Base-by-base conservation (phyloP, 139 green algal species). In the Picochlorum costavermella region DNA sequence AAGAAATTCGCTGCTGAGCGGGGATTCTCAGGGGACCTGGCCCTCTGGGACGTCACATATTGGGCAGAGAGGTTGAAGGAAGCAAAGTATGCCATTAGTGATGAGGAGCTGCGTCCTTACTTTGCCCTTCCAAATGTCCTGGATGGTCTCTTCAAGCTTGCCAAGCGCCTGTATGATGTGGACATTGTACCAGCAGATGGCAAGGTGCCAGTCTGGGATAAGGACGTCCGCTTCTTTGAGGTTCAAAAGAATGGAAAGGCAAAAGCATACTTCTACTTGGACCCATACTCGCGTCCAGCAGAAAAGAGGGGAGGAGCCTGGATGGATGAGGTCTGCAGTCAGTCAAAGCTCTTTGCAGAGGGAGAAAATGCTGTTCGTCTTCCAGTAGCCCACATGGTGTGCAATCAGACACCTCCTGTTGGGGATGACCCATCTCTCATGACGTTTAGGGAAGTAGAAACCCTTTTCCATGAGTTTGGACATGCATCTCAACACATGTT, bases 391-490 rank as follows among this genome's bases (percentile, higher is more conserved):
- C 92, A 97, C 81, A 97, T 98, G 91, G 92, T 98, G 16, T 94
- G 81, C 82, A 93, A 97, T 76, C 87, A 97, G 76, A 88, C 81
- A 26, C 89, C 90, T 6, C 92, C 92, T 9, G 67, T 98, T 5
- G 91, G 82, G 29, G 83, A 81, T 60, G 79, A 95, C 67, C 92
- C 92, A 56, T 87, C 70, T 48, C 80, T 98, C 14, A 97, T 98
- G 92, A 98, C 92, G 16, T 97, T 96, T 82, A 65, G 84, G 56
- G 80, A 95, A 66, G 92, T 98, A 55, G 92, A 98, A 84, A 98
- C 92, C 10, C 77, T 98, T 16, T 97, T 97, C 78, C 91, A 97
- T 76, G 92, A 98, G 81, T 89, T 86, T 76, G 88, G 91, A 28
- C 91, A 97, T 72, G 86, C 87, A 13, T 69, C 91, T 69, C 92